Percentiles rank a stretch among this genome's conserved stretches.
Conservation (phyloP, 306 rosid genomes). For the Vicia faba region DNA sequence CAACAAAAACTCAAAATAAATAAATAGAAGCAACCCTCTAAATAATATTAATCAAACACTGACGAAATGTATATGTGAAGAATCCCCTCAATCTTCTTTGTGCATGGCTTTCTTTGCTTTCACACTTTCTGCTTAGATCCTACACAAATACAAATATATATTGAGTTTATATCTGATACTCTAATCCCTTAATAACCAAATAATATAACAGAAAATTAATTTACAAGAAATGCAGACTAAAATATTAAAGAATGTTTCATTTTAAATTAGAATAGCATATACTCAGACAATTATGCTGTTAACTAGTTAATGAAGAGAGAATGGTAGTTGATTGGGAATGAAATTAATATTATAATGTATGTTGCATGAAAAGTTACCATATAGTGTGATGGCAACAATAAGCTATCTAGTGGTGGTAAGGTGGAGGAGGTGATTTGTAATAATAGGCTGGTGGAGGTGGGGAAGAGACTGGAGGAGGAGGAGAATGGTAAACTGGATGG, state of each 20-base stretch:
- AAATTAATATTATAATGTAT: not conserved
- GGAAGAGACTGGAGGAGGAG: constrained; percentile 48
- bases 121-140: constrained; percentile 37
- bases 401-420: constrained; percentile 57
- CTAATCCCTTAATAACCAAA: constrained; percentile 12
- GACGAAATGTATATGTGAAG: not conserved
- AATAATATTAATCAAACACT: constrained; percentile 26
- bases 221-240: not conserved
- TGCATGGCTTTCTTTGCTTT: constrained; percentile 21
- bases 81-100: no score
- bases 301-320: not conserved
- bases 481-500: constrained; percentile 38
- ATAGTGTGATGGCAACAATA: constrained; percentile 1
- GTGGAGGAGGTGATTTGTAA: constrained; percentile 67
- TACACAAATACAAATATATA: constrained; percentile 6
- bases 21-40: constrained; percentile 13
- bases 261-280: not conserved
- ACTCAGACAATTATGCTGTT: not conserved
- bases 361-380: constrained; percentile 33
- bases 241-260: constrained; percentile 15
- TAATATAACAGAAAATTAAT: not conserved
- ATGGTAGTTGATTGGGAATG: no score
- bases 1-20: constrained; percentile 12
- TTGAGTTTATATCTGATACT: constrained; percentile 1
- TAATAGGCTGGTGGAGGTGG: constrained; percentile 59